Percentiles rank a stretch among this genome's conserved stretches.
Conservation (phyloP, 2,329 filamentous ascomycete species). For the Colletotrichum musicola region DNA sequence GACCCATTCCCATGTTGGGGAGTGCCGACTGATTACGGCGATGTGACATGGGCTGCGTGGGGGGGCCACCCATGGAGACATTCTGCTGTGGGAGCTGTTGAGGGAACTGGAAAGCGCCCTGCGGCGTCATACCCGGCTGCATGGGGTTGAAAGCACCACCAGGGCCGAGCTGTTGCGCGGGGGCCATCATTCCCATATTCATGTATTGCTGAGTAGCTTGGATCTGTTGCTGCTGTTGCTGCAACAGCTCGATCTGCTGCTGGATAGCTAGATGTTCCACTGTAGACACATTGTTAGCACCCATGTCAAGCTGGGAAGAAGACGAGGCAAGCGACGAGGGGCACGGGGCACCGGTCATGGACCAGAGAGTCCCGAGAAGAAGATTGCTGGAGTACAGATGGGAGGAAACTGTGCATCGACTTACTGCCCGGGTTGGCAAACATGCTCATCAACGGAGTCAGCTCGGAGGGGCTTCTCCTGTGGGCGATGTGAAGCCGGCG, state of each 20-base stretch:
- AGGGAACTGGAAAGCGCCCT: conserved; percentile 91
- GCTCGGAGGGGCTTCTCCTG: conserved; percentile 94
- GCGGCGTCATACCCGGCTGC: conserved; percentile 83
- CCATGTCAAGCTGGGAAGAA: neutral
- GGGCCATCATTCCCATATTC: conserved; percentile 94
- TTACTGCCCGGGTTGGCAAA: conserved; percentile 75
- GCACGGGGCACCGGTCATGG: neutral
- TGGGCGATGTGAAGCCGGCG: conserved; percentile 97
- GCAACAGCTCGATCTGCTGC: conserved; percentile 96
- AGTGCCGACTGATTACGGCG: conserved; percentile 98
- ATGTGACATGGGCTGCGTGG: conserved; percentile 85
- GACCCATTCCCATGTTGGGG: conserved; percentile 90
- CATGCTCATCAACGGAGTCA: conserved; percentile 98
- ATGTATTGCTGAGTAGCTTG: conserved; percentile 97
- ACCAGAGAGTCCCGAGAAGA: conserved; percentile 15
- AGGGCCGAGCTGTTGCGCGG: conserved; percentile 80
- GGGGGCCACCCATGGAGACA: conserved; percentile 76
- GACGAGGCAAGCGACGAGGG: neutral
- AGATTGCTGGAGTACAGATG: neutral
- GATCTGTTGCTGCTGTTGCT: conserved; percentile 98
- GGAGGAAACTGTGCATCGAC: conserved; percentile 47
- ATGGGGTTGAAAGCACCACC: conserved; percentile 80
- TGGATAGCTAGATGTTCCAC: conserved; percentile 98
- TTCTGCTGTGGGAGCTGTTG: conserved; percentile 81
- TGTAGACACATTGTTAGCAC: conserved; percentile 54